Conservation (phyloP, 768 basidiomycete species). For the Chalciporus pseudorubinellus region DNA sequence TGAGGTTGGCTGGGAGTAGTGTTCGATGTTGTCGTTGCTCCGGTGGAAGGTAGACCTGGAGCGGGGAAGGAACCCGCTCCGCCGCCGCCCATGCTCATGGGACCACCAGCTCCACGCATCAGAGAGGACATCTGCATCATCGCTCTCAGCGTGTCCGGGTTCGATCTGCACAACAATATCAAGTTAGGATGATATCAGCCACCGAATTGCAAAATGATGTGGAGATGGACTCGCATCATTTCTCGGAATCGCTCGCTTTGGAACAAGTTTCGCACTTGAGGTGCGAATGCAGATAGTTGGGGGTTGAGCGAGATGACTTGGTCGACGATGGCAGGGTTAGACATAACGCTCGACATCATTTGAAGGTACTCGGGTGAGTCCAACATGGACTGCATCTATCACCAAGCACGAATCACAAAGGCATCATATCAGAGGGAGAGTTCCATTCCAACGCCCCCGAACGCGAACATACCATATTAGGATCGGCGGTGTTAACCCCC, state of each 20-base stretch:
- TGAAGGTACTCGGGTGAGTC: slow-evolving; percentile 80
- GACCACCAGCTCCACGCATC: slow-evolving; percentile 21
- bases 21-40: not conserved
- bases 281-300: slow-evolving; percentile 69
- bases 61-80: slow-evolving; percentile 49
- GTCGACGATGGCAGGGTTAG: slow-evolving; percentile 86
- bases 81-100: slow-evolving; percentile 32
- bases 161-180: slow-evolving; percentile 43
- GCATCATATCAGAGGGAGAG: not conserved
- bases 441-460: too few species aligned
- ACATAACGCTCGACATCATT: slow-evolving; percentile 85
- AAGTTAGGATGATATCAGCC: too few species aligned
- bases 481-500: slow-evolving; percentile 90
- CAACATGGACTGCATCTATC: slow-evolving; percentile 80
- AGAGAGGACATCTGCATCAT: slow-evolving; percentile 71
- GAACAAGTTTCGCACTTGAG: slow-evolving; percentile 77
- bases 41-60: slow-evolving; percentile 51
- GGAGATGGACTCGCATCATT: slow-evolving; percentile 58
- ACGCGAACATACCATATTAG: slow-evolving; percentile 72
- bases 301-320: slow-evolving; percentile 83
- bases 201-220: not conserved
- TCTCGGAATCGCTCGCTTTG: slow-evolving; percentile 72
- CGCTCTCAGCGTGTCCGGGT: slow-evolving; percentile 71
- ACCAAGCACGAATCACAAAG: not conserved
- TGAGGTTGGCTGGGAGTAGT: not conserved